Percentiles rank a stretch among this genome's conserved stretches.
These are phyloP conservation scores for Rubus parviflorus DNA, from an alignment of 306 rosid genomes.

Conservation along the genomic window DNA sequence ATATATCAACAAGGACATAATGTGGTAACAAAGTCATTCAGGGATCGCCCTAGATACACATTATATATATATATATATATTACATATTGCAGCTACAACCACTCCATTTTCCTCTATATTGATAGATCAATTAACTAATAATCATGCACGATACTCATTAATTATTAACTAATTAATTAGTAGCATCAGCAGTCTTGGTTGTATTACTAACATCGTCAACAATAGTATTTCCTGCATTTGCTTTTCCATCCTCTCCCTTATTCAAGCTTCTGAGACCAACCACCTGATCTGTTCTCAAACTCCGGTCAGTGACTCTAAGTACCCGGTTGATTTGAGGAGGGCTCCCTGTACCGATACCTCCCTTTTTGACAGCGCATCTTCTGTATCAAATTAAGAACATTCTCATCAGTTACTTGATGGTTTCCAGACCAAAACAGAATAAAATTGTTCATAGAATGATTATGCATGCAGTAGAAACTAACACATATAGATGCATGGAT, in stretches of 20 bases:
- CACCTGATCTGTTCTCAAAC: constrained; percentile 2
- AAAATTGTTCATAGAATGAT: not conserved
- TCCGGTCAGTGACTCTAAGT: not conserved
- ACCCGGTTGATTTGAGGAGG: constrained; percentile 7
- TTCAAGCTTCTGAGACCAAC: not conserved
- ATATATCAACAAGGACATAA: not conserved
- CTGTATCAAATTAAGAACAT: not conserved
- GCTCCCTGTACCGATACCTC: not conserved
- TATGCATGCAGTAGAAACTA: not conserved
- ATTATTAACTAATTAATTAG: not conserved
- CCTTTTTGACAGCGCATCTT: constrained; percentile 7
- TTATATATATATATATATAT: too few species aligned
- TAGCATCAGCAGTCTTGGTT: constrained; percentile 6
- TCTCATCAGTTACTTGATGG: not conserved
- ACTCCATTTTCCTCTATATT: not conserved
- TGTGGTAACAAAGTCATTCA: not conserved
- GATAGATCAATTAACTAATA: not conserved
- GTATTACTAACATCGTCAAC: constrained; percentile 3
- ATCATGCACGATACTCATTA: not conserved
- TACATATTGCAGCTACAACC: not conserved
- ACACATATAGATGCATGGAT: too few species aligned
- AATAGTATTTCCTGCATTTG: not conserved
- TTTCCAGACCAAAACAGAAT: not conserved
- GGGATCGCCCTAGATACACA: too few species aligned
- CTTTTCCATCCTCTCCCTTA: constrained; percentile 1